Conservation (phyloP, 257 asterid genomes). For the Solanum neorickii region DNA sequence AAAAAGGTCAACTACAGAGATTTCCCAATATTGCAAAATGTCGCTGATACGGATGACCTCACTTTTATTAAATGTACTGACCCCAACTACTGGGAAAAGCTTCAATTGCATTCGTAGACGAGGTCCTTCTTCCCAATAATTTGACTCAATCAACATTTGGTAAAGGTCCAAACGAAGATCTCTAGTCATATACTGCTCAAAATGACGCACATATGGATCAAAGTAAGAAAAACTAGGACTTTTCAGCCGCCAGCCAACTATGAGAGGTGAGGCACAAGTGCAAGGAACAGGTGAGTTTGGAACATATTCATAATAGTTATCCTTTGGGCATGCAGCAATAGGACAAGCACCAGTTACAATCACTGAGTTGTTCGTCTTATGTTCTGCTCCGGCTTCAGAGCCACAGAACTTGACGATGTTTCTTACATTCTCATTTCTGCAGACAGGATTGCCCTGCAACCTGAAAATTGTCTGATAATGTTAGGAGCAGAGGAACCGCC, state of each 20-base stretch:
- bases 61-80: slow-evolving; percentile 37
- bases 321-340: slow-evolving; percentile 43
- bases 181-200: slow-evolving; percentile 40
- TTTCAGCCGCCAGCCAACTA: slow-evolving; percentile 78
- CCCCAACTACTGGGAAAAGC: slow-evolving; percentile 50
- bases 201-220: slow-evolving; percentile 36
- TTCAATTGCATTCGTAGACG: slow-evolving; percentile 70
- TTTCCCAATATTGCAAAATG: slow-evolving; percentile 69
- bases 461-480: slow-evolving; percentile 13
- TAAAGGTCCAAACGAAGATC: slow-evolving; percentile 44
- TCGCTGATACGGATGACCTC: slow-evolving; percentile 52
- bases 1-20: slow-evolving; percentile 47
- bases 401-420: slow-evolving; percentile 41
- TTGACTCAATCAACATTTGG: slow-evolving; percentile 54
- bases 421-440: slow-evolving; percentile 14
- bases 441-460: slow-evolving; percentile 73
- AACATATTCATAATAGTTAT: slow-evolving; percentile 19
- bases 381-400: slow-evolving; percentile 31
- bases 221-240: slow-evolving; percentile 86
- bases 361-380: slow-evolving; percentile 6
- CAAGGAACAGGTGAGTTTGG: slow-evolving; percentile 58
- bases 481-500: background rate
- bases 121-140: slow-evolving; percentile 68
- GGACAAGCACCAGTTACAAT: slow-evolving; percentile 19
- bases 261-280: slow-evolving; percentile 71